Conservation (phyloP, 805 yeast species). For the Barnettozyma populi region DNA sequence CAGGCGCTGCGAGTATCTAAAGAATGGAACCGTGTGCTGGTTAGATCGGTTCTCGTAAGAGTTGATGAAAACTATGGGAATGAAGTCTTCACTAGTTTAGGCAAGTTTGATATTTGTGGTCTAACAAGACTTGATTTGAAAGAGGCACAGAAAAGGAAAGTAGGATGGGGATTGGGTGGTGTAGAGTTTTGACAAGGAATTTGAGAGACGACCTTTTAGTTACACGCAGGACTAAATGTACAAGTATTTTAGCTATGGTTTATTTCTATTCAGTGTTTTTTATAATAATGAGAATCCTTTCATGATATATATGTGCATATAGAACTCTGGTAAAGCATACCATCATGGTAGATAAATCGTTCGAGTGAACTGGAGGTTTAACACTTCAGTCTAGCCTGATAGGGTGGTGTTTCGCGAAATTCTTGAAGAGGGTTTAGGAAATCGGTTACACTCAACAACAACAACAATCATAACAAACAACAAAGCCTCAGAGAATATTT, state of each 20-base stretch:
- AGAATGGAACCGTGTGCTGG: constrained; percentile 28
- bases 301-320: too few relatives aligned
- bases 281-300: too few relatives aligned
- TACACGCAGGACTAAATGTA: background rate
- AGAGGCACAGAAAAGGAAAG: background rate
- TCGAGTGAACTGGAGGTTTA: too few relatives aligned
- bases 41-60: constrained; percentile 28
- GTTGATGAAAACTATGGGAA: constrained; percentile 33
- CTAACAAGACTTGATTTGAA: constrained; percentile 30
- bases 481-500: background rate
- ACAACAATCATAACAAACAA: background rate
- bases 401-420: background rate
- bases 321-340: too few relatives aligned
- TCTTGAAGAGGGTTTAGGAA: background rate
- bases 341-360: too few relatives aligned
- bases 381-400: too few relatives aligned
- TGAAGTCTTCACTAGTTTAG: constrained; percentile 30
- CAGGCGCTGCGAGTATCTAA: constrained; percentile 29
- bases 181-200: background rate
- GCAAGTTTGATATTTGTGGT: constrained; percentile 38
- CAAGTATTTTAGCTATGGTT: background rate
- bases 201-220: too few relatives aligned
- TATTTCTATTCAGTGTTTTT: background rate
- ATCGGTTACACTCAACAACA: background rate
- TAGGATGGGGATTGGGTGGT: background rate